These are phyloP conservation scores for Euphorbia pulcherrima DNA, from an alignment of 345 rosid genomes.

Conservation along the genomic window DNA sequence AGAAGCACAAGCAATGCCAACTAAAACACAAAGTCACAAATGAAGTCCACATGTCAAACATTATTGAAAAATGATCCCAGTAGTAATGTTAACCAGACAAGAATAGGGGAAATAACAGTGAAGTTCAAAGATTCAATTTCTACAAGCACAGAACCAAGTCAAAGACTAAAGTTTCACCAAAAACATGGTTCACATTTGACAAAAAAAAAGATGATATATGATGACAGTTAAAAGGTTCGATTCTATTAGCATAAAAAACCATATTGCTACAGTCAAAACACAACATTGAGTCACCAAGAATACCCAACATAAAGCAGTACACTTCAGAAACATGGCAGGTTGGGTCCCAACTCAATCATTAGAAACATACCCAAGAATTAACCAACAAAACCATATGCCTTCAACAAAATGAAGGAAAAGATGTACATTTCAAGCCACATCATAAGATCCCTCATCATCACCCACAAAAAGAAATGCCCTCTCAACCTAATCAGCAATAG, in stretches of 20 bases:
- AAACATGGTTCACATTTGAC: no score
- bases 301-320: not conserved
- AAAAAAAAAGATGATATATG: no score
- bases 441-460: not conserved
- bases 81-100: not conserved
- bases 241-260: not conserved
- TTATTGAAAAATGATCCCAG: not conserved
- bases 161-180: no score
- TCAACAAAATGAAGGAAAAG: not conserved
- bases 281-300: not conserved
- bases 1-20: not conserved
- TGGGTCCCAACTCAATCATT: not conserved
- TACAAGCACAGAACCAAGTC: not conserved
- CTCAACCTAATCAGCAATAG: not conserved
- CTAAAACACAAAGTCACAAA: not conserved
- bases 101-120: not conserved
- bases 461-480: constrained; percentile 1
- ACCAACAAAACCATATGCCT: not conserved
- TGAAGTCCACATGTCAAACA: not conserved
- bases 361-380: not conserved
- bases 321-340: not conserved
- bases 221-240: no score
- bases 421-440: not conserved
- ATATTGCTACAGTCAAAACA: not conserved
- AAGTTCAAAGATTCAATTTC: not conserved